Percentiles rank a stretch among this genome's conserved stretches.
Evolutionary conservation across 2,329 filamentous ascomycete genomes (phyloP).

Genomic region (Paecilomyces sp.): DNA sequence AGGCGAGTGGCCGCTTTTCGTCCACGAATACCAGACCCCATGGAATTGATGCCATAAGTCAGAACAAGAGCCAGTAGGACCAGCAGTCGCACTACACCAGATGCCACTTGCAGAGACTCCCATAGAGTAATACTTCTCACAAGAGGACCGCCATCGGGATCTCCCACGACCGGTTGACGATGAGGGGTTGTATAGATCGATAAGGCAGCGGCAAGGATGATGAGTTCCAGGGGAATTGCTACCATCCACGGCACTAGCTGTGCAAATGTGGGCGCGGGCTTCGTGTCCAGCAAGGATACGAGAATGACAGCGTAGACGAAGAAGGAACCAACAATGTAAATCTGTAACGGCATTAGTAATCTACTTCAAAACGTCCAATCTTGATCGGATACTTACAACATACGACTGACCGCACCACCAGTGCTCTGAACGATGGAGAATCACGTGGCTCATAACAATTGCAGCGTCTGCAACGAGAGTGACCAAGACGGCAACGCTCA

Average conservation of each 20-base stretch:
- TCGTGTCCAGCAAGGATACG: constrained; percentile 78
- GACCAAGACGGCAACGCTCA: constrained; percentile 62
- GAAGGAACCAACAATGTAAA: constrained; percentile 76
- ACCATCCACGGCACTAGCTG: constrained; percentile 75
- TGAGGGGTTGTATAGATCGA: constrained; percentile 62
- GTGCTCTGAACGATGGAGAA: constrained; percentile 55
- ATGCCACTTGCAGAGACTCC: constrained; percentile 36
- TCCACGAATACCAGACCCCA: constrained; percentile 38
- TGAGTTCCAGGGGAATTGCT: constrained; percentile 63
- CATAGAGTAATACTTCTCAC: constrained; percentile 32
- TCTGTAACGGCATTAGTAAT: constrained; percentile 43
- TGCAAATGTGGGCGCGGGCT: constrained; percentile 69
- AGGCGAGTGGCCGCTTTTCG: constrained; percentile 19
- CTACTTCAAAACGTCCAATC: neutral
- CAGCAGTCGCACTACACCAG: constrained; percentile 63
- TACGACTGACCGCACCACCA: constrained; percentile 80
- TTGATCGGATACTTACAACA: constrained; percentile 51
- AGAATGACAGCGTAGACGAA: constrained; percentile 83
- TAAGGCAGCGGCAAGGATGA: constrained; percentile 63
- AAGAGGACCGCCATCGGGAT: constrained; percentile 37
- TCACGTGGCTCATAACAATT: constrained; percentile 66
- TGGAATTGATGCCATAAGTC: constrained; percentile 50
- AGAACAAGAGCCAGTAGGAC: constrained; percentile 55
- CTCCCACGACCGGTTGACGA: constrained; percentile 52
- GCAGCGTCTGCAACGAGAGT: constrained; percentile 70